Conservation (phyloP, 2,329 filamentous ascomycete species). For the Colletotrichum agaves region DNA sequence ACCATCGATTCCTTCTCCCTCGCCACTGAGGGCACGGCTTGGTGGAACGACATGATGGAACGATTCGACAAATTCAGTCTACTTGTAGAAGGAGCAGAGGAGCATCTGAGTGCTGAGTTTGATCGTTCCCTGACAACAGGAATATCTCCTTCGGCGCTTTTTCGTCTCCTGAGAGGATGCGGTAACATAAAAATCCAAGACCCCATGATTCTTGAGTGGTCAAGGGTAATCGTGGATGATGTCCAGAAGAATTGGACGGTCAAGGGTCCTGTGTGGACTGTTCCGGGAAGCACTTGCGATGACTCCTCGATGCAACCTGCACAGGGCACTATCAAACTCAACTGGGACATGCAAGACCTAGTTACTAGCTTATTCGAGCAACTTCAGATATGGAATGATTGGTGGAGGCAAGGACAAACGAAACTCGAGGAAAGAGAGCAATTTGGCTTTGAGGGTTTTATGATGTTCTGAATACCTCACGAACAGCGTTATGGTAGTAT, state of each 20-base stretch:
- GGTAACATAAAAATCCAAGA: slow-evolving; percentile 36
- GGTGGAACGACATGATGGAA: slow-evolving; percentile 30
- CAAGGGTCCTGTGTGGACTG: slow-evolving; percentile 47
- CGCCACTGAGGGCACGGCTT: not conserved
- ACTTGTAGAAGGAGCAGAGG: slow-evolving; percentile 21
- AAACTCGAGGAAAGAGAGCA: not conserved
- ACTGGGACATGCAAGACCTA: slow-evolving; percentile 47
- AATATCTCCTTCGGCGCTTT: slow-evolving; percentile 36
- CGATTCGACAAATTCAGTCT: slow-evolving; percentile 5
- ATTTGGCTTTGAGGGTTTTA: slow-evolving; percentile 20
- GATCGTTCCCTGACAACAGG: not conserved
- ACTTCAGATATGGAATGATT: slow-evolving; percentile 48
- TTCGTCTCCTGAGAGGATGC: slow-evolving; percentile 35
- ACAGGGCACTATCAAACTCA: slow-evolving; percentile 47
- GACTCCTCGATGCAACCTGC: slow-evolving; percentile 48
- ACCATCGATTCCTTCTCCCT: slow-evolving; percentile 37
- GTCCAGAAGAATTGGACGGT: slow-evolving; percentile 57
- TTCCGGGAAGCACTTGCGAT: slow-evolving; percentile 51
- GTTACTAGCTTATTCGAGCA: slow-evolving; percentile 46
- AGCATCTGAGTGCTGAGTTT: slow-evolving; percentile 27
- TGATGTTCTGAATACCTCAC: slow-evolving; percentile 21
- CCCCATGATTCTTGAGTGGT: slow-evolving; percentile 52
- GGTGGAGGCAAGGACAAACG: slow-evolving; percentile 43
- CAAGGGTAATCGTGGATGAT: slow-evolving; percentile 56
- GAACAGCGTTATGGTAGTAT: not conserved